phyloP scores from a whole-genome alignment of 345 rosid genomes.

The Carallia pectinifolia region DNA sequence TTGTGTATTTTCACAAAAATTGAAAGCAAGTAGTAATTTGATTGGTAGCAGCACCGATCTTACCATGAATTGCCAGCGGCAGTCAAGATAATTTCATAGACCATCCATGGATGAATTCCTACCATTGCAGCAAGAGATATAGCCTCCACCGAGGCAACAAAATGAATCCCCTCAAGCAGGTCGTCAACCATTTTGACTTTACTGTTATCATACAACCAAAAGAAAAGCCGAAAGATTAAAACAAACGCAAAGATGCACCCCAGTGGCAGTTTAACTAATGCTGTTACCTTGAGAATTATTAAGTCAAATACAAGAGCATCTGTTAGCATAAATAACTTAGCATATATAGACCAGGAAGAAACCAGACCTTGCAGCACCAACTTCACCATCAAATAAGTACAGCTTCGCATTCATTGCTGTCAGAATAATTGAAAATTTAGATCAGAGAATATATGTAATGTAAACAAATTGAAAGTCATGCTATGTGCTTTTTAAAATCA shows the following conservation, averaged over 20 bases:
- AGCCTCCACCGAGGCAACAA: too few species aligned
- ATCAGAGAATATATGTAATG: conserved; percentile 12
- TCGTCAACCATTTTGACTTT: too few species aligned
- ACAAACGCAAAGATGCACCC: background rate
- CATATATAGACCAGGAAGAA: background rate
- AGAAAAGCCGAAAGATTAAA: background rate
- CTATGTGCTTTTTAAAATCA: background rate
- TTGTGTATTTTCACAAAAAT: background rate
- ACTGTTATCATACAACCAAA: too few species aligned
- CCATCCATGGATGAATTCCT: too few species aligned
- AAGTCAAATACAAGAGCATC: background rate
- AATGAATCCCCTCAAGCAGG: too few species aligned
- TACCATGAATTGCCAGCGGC: too few species aligned
- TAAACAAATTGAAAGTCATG: background rate
- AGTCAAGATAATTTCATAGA: too few species aligned
- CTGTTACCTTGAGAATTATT: too few species aligned
- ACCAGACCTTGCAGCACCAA: conserved; percentile 83
- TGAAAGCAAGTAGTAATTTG: too few species aligned
- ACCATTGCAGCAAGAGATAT: too few species aligned
- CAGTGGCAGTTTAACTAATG: background rate
- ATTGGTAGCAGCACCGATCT: too few species aligned
- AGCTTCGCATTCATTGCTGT: conserved; percentile 78
- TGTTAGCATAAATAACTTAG: background rate
- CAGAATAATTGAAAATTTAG: conserved; percentile 15
- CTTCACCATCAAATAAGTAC: conserved; percentile 69